Evolutionary conservation across 768 basidiomycete species (phyloP), one percentile per base, ranked within the genome.

Genomic region (Boletus pseudopeckii): DNA sequence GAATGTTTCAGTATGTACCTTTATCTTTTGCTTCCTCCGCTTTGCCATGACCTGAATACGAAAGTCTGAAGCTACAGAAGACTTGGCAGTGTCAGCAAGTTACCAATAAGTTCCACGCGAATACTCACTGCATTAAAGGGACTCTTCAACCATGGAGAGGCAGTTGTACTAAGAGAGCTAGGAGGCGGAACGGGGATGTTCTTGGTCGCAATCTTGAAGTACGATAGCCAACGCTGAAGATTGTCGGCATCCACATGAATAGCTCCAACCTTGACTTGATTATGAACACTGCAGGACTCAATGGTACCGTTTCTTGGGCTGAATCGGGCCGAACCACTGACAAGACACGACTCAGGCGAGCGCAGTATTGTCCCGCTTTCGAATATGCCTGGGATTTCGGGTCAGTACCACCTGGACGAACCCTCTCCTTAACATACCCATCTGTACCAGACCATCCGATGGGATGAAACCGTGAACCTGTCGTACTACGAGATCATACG

Each of bases 271-370:
- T 70, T 73, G 34, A 85, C 61, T 5, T 68, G 70, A 5, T 73
- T 68, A 15, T 77, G 73, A 39, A 86, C 63, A 39, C 83, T 84
- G 48, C 80, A 77, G 4, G 75, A 70, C 53, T 85, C 78, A 32
- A 86, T 61, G 24, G 71, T 68, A 20, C 82, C 80, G 48, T 76
- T 73, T 54, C 79, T 78, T 6, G 86, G 86, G 66, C 79, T 80
- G 62, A 88, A 82, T 45, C 75, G 73, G 42, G 80, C 71, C 13
- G 78, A 80, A n/a, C 77, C 72, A 34, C 64, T 65, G 37, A 83
- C 68, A 46, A 74, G 69, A 43, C 82, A 72, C 1, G 69, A 60
- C 7, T 77, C 75, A 7, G 80, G 78, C 17, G 81, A 70, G 49
- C 69, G 69, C 15, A 86, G 57, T 56, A 85, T 80, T 15, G 60